Evolutionary conservation across 1,139 yeast species (phyloP).

Genomic region (Debaryomyces fabryi): DNA sequence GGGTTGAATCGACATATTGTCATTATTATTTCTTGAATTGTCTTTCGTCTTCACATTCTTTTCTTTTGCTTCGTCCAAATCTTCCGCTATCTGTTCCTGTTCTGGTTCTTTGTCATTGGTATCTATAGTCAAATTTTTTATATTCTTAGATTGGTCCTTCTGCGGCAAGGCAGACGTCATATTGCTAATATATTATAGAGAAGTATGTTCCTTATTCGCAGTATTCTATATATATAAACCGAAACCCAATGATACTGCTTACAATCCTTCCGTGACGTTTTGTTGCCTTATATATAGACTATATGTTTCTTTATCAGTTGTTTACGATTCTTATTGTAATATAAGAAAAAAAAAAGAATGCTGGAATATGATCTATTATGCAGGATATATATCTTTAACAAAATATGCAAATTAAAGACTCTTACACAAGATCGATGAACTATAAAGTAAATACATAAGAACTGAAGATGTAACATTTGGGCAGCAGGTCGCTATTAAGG

Average conservation of each 20-base stretch:
- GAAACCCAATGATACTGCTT: neutral
- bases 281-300: neutral
- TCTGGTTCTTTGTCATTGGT: slow-evolving; percentile 2
- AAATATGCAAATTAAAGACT: neutral
- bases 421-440: neutral
- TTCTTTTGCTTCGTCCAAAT: neutral
- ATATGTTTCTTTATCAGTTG: neutral
- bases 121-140: slow-evolving; percentile 11
- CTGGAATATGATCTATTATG: neutral
- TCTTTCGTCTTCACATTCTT: neutral
- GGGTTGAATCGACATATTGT: neutral
- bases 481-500: slow-evolving; percentile 11
- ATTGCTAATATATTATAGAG: neutral
- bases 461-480: neutral
- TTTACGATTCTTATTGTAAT: neutral
- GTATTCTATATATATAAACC: neutral
- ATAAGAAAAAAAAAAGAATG: neutral
- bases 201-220: neutral
- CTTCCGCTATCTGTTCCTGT: neutral
- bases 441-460: neutral
- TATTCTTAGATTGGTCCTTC: slow-evolving; percentile 10
- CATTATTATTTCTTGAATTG: neutral
- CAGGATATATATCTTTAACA: neutral
- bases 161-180: slow-evolving; percentile 6
- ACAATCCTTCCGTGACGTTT: neutral